Base-by-base conservation (phyloP, 352 stramenopile species). In the Nothophytophthora sp. region DNA sequence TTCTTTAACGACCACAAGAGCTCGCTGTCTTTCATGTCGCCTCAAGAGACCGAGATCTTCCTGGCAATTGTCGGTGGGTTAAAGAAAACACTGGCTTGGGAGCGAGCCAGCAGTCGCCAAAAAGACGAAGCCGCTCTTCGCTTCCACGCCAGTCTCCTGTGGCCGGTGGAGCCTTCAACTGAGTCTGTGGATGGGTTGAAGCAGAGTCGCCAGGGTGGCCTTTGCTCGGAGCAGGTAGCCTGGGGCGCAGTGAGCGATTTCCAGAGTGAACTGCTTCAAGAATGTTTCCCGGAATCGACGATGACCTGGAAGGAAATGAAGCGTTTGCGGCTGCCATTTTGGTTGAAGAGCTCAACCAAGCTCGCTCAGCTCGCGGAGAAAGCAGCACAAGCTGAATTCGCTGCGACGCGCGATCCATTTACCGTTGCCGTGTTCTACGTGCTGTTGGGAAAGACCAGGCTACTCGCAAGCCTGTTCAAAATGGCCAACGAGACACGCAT, bases 381-480 rank as follows among this genome's bases (percentile, higher is more conserved):
- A 29, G 71, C 77, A 7, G 88, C 86, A 0, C 86, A 96, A 32
- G 55, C 62, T 12, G 85, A 95, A 51, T 96, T 82, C 61, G 76
- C 84, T 33, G 55, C 75, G 9, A 81, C 65, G 4, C 75, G 75
- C 11, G 83, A 96, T 38, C 88, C 88, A 2, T 96, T 96, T 69
- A 55, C 67, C 7, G 85, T 95, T 25, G 78, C 87, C 18, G 41
- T 96, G 13, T 89, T 96, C 38, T 96, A 96, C 41, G 81, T 96
- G 5, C 48, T 94, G 10, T 65, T 96, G 27, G 84, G 79, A 0
- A 96, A 96, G 47, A 90, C 67, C 1, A 88, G 69, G n/a, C 23
- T 96, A 11, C 65, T 96, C 13, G 78, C 76, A 7, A 91, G 69
- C 40, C 47, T 96, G 15, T 96, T 96, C 37, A 91, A 91, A 49